phyloP scores from a whole-genome alignment of 768 basidiomycete genomes.

The Leccinum ochraceum region DNA sequence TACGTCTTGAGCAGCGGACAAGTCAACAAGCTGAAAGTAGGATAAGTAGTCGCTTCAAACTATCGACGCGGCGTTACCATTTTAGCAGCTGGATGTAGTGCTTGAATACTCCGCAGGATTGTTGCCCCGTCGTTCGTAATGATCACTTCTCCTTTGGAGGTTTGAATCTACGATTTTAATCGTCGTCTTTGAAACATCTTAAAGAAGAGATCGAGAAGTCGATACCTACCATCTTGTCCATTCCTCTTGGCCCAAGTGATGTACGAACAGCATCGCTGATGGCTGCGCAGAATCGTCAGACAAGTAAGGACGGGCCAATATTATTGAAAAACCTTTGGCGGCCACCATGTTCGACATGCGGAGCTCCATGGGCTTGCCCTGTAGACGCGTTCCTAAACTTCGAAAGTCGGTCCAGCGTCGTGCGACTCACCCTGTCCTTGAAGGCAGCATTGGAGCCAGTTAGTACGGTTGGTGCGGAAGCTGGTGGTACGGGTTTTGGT shows the following conservation, averaged over 20 bases:
- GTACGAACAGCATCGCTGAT: conserved; percentile 98
- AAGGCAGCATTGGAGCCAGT: conserved; percentile 75
- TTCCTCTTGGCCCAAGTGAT: conserved; percentile 93
- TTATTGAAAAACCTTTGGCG: conserved; percentile 73
- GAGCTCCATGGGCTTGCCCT: conserved; percentile 99
- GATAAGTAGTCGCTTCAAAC: conserved; percentile 2
- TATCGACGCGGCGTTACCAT: conserved; percentile 59
- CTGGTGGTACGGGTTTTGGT: conserved; percentile 24
- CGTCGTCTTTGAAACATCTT: conserved; percentile 7
- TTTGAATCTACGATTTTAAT: conserved; percentile 74
- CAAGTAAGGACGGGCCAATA: neutral
- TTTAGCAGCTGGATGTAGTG: conserved; percentile 96
- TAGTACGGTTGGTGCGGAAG: conserved; percentile 25
- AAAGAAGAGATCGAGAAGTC: conserved; percentile 17
- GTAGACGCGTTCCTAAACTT: conserved; percentile 30
- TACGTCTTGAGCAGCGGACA: conserved; percentile 96
- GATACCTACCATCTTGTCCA: conserved; percentile 99
- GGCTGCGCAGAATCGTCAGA: conserved; percentile 47
- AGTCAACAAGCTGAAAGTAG: conserved; percentile 79
- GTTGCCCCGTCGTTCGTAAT: conserved; percentile 99
- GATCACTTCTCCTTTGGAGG: conserved; percentile 92
- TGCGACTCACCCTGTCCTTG: conserved; percentile 71
- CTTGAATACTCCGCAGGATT: conserved; percentile 93
- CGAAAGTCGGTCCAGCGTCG: neutral
- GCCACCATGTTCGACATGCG: conserved; percentile 97